A percentile compares a stretch with the other conserved stretches of the same genome.
Conservation (phyloP, 169 alveolate species). For the Plasmodium sp. region DNA sequence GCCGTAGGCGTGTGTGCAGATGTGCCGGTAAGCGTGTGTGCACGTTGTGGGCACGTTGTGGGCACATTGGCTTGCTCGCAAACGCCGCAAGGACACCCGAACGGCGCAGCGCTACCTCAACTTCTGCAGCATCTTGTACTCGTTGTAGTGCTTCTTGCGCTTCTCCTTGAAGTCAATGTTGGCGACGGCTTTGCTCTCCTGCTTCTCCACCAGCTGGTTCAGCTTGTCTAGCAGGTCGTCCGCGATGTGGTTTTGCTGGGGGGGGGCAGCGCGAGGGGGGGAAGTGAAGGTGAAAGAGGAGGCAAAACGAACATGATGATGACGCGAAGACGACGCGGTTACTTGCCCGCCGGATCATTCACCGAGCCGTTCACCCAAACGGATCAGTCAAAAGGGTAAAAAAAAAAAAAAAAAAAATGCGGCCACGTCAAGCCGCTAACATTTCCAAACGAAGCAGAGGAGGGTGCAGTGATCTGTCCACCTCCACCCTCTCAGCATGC, state of each 20-base stretch:
- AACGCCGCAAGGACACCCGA: background rate
- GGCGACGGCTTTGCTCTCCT: conserved; percentile 45
- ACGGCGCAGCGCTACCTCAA: conserved; percentile 21
- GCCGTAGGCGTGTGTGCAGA: background rate
- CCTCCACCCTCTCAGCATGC: background rate
- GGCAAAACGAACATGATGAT: background rate
- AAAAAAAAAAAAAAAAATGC: background rate
- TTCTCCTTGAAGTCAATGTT: conserved; percentile 72
- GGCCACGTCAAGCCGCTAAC: background rate
- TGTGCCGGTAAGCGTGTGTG: background rate
- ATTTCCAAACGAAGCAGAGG: background rate
- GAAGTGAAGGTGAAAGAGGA: background rate
- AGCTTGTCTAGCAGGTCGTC: conserved; percentile 55
- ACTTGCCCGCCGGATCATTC: background rate
- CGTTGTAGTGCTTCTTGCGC: conserved; percentile 70
- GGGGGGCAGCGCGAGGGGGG: background rate
- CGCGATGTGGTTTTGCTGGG: conserved; percentile 40
- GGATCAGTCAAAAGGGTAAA: background rate
- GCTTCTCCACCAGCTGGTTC: conserved; percentile 71
- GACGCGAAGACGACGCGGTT: background rate
- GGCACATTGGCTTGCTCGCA: background rate
- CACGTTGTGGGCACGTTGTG: background rate
- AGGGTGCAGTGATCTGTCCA: background rate
- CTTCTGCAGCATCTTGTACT: conserved; percentile 70
- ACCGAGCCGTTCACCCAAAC: background rate